Base-by-base conservation (phyloP, 768 basidiomycete species). In the Boletus speciosus region DNA sequence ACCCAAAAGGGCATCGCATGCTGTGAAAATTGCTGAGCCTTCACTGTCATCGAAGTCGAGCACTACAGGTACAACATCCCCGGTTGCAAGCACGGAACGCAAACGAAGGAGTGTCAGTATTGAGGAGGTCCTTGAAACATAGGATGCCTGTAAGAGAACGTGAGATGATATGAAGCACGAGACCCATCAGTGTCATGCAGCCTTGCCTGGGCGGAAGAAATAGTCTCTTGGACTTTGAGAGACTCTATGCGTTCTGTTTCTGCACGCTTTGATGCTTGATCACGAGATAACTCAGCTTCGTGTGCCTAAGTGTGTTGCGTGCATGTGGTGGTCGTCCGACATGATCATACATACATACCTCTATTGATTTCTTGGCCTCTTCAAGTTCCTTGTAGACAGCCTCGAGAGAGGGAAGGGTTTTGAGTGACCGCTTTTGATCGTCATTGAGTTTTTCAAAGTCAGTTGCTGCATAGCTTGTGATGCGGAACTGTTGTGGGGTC, bases 281-380 rank as follows among this genome's bases (percentile, higher is more conserved):
- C 83, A 41, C 80, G 81, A 1, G 74, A 76, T 15, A 81, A 61
- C 57, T 88, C 88, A 1, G 79, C 73, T 71, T 92, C 90, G 59
- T 86, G 75, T 40, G 68, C 69, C 90, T 91, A 58, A 37, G 41
- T 8, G 31, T 34, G 50, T 47, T 49, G 45, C 1, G 37, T 51
- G 37, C 10, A 58, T 31, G 45, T 41, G 39, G 43, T 19, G 34
- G 36, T 31, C 47, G 36, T 27, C 15, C 15, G 19, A 38, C 34
- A 21, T n/a, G 51, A 56, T 29, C 8, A 29, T 29, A 9, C 75
- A 38, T 42, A 88, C 93, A 35, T 37, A 93, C 93, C 81, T 96
- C 91, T 57, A 94, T 78, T 39, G 80, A 82, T 68, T 89, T 93
- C 70, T 87, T 88, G 41, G 93, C 81, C 53, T 94, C 93, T 25